Percentiles rank a stretch among this genome's conserved stretches.
Conservation (phyloP, 1,139 yeast genomes). For the Nakaseomyces glabratus region DNA sequence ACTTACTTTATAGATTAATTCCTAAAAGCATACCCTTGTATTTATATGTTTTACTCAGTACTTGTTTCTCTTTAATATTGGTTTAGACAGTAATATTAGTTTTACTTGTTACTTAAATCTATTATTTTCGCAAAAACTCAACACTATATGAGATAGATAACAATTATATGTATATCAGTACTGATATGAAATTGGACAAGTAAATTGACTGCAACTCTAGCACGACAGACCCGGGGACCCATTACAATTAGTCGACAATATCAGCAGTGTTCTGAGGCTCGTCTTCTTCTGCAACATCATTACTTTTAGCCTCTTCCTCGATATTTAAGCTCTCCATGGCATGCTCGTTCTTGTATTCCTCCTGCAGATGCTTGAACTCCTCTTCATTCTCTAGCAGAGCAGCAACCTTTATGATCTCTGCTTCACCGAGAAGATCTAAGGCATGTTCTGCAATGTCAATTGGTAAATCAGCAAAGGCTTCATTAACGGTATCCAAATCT, state of each 20-base stretch:
- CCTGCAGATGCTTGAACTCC: conserved; percentile 50
- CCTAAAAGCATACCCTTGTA: no score
- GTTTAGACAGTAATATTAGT: no score
- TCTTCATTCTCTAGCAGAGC: conserved; percentile 67
- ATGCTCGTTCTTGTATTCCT: conserved; percentile 32
- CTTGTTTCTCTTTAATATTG: no score
- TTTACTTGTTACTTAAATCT: no score
- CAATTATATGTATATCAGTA: no score
- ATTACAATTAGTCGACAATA: conserved; percentile 27
- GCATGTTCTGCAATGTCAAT: conserved; percentile 74
- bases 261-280: conserved; percentile 26
- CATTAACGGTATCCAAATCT: conserved; percentile 69
- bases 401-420: conserved; percentile 76
- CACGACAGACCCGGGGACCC: no score
- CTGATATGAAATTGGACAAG: no score
- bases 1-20: no score
- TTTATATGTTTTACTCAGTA: no score
- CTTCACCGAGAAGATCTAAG: conserved; percentile 65
- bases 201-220: no score
- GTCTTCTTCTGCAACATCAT: conserved; percentile 11
- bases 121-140: no score
- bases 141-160: no score
- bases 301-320: conserved; percentile 9
- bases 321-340: conserved; percentile 13
- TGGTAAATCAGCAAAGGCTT: conserved; percentile 67